Evolutionary conservation across 805 yeast genomes (phyloP).

Genomic region (Candida wancherniae): DNA sequence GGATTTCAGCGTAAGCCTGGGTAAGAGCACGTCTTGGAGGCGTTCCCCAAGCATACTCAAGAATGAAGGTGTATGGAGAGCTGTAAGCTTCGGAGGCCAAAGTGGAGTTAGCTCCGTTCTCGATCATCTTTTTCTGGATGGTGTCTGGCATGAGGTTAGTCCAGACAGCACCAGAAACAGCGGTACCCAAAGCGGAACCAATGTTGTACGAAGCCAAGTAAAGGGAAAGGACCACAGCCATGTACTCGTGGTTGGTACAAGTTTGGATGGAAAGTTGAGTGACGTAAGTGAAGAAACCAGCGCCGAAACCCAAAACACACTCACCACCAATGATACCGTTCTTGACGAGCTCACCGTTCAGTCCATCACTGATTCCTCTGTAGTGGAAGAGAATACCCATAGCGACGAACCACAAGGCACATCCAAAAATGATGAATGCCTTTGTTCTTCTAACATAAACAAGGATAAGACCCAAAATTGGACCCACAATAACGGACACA

Average conservation of each 20-base stretch:
- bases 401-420: conserved; percentile 52
- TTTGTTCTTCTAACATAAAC: conserved; percentile 49
- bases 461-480: conserved; percentile 50
- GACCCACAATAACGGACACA: conserved; percentile 58
- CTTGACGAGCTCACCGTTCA: conserved; percentile 22
- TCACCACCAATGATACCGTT: conserved; percentile 62
- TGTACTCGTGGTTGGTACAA: conserved; percentile 54
- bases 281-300: conserved; percentile 66
- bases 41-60: conserved; percentile 54
- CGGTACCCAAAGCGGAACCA: conserved; percentile 60
- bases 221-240: conserved; percentile 58
- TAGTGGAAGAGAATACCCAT: conserved; percentile 56
- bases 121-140: conserved; percentile 28
- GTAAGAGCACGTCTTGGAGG: conserved; percentile 57
- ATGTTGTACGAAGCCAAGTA: conserved; percentile 55
- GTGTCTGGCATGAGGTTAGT: conserved; percentile 50
- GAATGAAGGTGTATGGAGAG: conserved; percentile 48
- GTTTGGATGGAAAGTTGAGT: conserved; percentile 59
- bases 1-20: conserved; percentile 54
- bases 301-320: conserved; percentile 66
- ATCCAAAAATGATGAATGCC: conserved; percentile 56
- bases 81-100: conserved; percentile 34
- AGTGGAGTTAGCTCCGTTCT: conserved; percentile 24
- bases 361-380: conserved; percentile 46
- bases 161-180: conserved; percentile 72